These are phyloP conservation scores for Agapanthus africanus DNA, from an alignment of 106 monocot genomes.

Conservation along the genomic window DNA sequence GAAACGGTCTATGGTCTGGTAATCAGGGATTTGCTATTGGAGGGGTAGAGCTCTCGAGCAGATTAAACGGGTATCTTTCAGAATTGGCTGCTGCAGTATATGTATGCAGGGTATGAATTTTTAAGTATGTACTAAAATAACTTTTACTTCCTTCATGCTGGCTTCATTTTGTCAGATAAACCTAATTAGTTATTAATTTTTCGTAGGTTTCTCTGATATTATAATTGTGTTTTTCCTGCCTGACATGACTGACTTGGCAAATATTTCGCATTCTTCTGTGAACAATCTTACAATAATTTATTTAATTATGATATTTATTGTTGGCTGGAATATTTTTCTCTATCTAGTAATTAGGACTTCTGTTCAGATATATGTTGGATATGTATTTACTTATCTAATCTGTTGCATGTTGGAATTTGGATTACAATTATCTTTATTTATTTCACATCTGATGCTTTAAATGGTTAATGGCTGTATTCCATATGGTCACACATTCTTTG, in stretches of 20 bases:
- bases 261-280: not conserved
- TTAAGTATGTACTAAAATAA: not conserved
- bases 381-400: too few species aligned
- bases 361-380: not conserved
- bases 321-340: not conserved
- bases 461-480: not conserved
- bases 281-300: not conserved
- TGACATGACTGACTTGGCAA: not conserved
- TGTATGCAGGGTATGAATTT: conserved; percentile 70
- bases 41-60: conserved; percentile 56
- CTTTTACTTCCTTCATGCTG: not conserved
- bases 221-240: not conserved
- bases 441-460: not conserved
- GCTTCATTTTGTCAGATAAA: not conserved
- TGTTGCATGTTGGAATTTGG: too few species aligned
- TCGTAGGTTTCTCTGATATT: too few species aligned
- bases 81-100: conserved; percentile 85
- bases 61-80: conserved; percentile 81
- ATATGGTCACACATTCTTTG: not conserved
- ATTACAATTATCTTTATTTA: not conserved
- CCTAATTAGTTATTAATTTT: not conserved
- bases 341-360: not conserved
- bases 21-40: conserved; percentile 84
- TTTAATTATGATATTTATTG: not conserved
- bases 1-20: conserved; percentile 67